Conservation (phyloP, 169 alveolate species). For the Plasmodium fragile region DNA sequence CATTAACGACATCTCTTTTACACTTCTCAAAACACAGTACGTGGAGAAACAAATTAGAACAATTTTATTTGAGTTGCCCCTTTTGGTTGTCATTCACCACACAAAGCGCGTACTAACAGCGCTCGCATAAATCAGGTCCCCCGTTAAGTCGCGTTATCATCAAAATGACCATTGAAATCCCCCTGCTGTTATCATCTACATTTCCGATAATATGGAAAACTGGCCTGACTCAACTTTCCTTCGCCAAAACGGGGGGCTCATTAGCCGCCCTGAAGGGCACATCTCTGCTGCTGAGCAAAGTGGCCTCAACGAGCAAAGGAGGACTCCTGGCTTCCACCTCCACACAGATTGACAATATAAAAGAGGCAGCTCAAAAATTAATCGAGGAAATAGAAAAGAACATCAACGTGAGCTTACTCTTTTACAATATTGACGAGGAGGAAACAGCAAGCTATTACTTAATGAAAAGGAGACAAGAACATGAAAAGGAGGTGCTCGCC, state of each 20-base stretch:
- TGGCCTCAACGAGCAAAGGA: slow-evolving; percentile 57
- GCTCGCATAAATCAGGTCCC: neutral
- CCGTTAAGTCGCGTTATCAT: neutral
- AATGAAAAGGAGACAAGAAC: slow-evolving; percentile 70
- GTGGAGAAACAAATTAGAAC: neutral
- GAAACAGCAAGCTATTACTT: slow-evolving; percentile 75
- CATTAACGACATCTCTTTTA: neutral
- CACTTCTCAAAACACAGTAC: neutral
- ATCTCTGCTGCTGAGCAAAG: slow-evolving; percentile 70
- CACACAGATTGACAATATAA: slow-evolving; percentile 66
- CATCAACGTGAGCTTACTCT: slow-evolving; percentile 38
- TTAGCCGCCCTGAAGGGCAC: slow-evolving; percentile 72
- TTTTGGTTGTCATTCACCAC: neutral
- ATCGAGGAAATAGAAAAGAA: slow-evolving; percentile 76
- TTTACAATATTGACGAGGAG: slow-evolving; percentile 71
- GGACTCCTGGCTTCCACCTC: slow-evolving; percentile 73
- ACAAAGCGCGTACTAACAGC: neutral
- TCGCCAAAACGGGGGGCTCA: slow-evolving; percentile 77
- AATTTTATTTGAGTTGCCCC: neutral
- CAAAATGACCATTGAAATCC: slow-evolving; percentile 70
- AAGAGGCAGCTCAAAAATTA: slow-evolving; percentile 75
- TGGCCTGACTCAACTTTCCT: slow-evolving; percentile 74
- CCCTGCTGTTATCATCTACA: slow-evolving; percentile 55
- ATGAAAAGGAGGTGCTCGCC: slow-evolving; percentile 3
- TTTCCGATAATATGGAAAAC: slow-evolving; percentile 75